A percentile compares a stretch with the other conserved stretches of the same genome.
phyloP scores from a whole-genome alignment of 192 early-diverging fungal genomes.

The Kappamyces sp. region DNA sequence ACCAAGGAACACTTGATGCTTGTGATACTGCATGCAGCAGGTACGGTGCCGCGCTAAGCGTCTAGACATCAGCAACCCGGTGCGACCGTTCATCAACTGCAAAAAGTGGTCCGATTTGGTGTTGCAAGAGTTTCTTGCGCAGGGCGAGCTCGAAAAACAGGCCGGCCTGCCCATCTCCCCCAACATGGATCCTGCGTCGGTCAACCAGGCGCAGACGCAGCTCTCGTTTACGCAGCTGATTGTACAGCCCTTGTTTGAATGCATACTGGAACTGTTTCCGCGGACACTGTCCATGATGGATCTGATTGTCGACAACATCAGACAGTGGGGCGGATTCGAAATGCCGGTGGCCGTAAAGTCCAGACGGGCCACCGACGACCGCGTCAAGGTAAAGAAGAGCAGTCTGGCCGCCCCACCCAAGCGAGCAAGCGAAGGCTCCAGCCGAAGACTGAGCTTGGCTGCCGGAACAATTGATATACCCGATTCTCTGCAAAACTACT shows the following conservation, averaged over 20 bases:
- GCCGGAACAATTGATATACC: conserved; percentile 43
- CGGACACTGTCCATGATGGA: conserved; percentile 55
- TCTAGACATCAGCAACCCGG: conserved; percentile 78
- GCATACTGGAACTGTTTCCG: conserved; percentile 73
- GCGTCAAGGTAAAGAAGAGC: too few relatives aligned
- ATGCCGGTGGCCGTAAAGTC: conserved; percentile 15
- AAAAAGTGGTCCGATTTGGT: conserved; percentile 87
- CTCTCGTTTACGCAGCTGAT: conserved; percentile 35
- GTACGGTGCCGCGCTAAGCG: conserved; percentile 11
- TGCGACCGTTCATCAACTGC: conserved; percentile 77
- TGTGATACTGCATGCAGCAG: conserved; percentile 75
- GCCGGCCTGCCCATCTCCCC: conserved; percentile 74
- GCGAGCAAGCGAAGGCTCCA: background rate
- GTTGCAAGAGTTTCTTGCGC: conserved; percentile 78
- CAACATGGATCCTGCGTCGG: conserved; percentile 72
- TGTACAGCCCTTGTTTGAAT: conserved; percentile 78
- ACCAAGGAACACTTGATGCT: conserved; percentile 33
- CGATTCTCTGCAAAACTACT: conserved; percentile 25
- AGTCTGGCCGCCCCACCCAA: too few relatives aligned
- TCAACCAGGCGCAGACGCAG: conserved; percentile 17
- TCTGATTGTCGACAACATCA: conserved; percentile 48
- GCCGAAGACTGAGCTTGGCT: conserved; percentile 31
- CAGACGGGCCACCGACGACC: background rate
- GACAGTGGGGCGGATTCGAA: conserved; percentile 40
- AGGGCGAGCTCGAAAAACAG: conserved; percentile 78